phyloP scores from a whole-genome alignment of 2,329 filamentous ascomycete genomes.

The Fusarium newnesense region DNA sequence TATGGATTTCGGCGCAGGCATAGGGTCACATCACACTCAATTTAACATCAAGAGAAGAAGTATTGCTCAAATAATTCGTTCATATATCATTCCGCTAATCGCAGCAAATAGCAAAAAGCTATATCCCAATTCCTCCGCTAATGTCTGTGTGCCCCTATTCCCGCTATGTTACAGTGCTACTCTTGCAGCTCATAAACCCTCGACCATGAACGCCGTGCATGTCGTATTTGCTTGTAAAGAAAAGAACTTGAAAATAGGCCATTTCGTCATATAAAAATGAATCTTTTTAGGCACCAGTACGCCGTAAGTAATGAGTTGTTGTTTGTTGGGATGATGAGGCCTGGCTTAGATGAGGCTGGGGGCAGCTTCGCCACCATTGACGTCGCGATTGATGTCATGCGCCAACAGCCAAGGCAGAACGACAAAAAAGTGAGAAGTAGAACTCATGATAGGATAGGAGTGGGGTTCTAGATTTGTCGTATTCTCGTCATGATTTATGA shows the following conservation, averaged over 20 bases:
- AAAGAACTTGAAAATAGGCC: constrained; percentile 12
- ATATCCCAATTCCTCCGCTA: not conserved
- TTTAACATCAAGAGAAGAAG: not conserved
- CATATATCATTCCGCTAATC: constrained; percentile 28
- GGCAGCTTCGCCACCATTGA: constrained; percentile 28
- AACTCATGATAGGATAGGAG: not conserved
- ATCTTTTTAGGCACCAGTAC: constrained; percentile 25
- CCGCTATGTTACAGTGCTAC: constrained; percentile 20
- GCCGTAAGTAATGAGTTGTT: constrained; percentile 15
- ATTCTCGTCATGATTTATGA: not conserved
- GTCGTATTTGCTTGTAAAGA: constrained; percentile 25
- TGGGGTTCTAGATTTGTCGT: not conserved
- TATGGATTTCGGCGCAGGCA: not conserved
- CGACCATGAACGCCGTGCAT: constrained; percentile 33
- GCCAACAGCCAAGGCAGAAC: not conserved
- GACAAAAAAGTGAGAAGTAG: not conserved
- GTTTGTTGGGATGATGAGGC: not conserved
- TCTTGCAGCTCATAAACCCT: not conserved
- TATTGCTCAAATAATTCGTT: not conserved
- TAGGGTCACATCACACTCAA: accelerated
- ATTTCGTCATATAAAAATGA: constrained; percentile 29
- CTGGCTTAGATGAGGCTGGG: constrained; percentile 17
- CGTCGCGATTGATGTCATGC: constrained; percentile 33
- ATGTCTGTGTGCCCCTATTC: not conserved
- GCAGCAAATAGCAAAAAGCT: not conserved